Conservation (phyloP, 495 filamentous ascomycete species). For the Chaetomium fimeti region DNA sequence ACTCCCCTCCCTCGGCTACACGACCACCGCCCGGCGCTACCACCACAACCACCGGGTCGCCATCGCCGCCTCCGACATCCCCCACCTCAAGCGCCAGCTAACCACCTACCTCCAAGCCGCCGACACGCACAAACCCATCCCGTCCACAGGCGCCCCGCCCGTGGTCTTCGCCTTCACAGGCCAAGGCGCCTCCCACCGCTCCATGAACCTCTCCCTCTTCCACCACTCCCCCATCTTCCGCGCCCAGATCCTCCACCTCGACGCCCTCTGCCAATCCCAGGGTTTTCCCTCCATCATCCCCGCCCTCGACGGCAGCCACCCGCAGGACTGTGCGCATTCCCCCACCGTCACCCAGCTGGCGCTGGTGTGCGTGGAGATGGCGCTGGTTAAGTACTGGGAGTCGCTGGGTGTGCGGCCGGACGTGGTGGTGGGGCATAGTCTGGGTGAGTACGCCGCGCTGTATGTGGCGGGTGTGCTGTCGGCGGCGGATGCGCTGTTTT, state of each 20-base stretch:
- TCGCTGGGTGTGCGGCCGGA: slow-evolving; percentile 75
- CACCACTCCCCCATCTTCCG: slow-evolving; percentile 63
- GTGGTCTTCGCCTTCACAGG: slow-evolving; percentile 68
- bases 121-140: slow-evolving; percentile 46
- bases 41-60: slow-evolving; percentile 73
- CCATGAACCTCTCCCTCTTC: slow-evolving; percentile 69
- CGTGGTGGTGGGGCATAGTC: slow-evolving; percentile 80
- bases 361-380: slow-evolving; percentile 78
- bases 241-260: slow-evolving; percentile 64
- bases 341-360: slow-evolving; percentile 78
- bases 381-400: slow-evolving; percentile 73
- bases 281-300: slow-evolving; percentile 71
- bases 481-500: slow-evolving; percentile 72
- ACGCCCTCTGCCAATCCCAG: slow-evolving; percentile 65
- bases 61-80: slow-evolving; percentile 53
- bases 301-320: slow-evolving; percentile 62
- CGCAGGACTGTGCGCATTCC: slow-evolving; percentile 58
- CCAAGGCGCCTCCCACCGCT: slow-evolving; percentile 63
- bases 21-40: slow-evolving; percentile 74
- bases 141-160: slow-evolving; percentile 41
- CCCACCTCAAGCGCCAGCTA: slow-evolving; percentile 42
- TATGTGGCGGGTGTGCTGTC: slow-evolving; percentile 76
- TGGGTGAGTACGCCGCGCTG: slow-evolving; percentile 87
- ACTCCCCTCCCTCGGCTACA: slow-evolving; percentile 66
- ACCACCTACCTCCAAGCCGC: slow-evolving; percentile 40